Evolutionary conservation across 2,329 filamentous ascomycete species (phyloP), one percentile per base, ranked within the genome.

Genomic region (Hypoxylon sp.): DNA sequence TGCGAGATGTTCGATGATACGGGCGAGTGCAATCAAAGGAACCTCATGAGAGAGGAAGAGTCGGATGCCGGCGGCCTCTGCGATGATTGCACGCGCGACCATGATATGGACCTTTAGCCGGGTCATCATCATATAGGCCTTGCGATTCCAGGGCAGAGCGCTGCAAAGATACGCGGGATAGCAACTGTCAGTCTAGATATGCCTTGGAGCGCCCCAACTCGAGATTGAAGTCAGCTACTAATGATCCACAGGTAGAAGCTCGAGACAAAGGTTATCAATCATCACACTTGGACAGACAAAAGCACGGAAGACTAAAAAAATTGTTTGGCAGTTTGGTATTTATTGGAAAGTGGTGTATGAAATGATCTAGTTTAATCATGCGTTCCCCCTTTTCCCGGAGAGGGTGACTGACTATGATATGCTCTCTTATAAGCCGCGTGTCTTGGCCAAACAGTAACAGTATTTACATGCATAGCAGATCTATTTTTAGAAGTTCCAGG

Each of bases 11-110:
- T 70, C 47, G 46, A 59, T 30, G 53, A 52, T 19, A 71, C 39
- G 6, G 72, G 72, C 39, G 53, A 58, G 8, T 75, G 73, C 41
- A 67, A 71, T 6, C 62, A 68, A 53, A 70, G 32, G 46, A 32
- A 70, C 22, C 7, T 72, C 26, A 67, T 71, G 28, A 61, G 67
- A 48, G 68, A 73, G 39, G 66, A 65, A 41, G 68, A 71, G 57
- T 73, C 71, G 8, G 73, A 75, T 17, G 73, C 73, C 8, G 60
- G 63, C 24, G 73, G 73, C 3, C 69, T 72, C 19, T 75, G 73
- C 63, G 65, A 71, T 26, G 73, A 75, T 43, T 75, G 73, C 48
- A 68, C 72, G 11, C 53, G 56, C 24, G 70, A 68, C 15, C 68
- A 71, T 19, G 69, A 71, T 37, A 49, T 46, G 7, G 68, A 70